These are phyloP conservation scores for Solanum hybrid DNA, from an alignment of 305 asterid genomes.

Conservation along the genomic window DNA sequence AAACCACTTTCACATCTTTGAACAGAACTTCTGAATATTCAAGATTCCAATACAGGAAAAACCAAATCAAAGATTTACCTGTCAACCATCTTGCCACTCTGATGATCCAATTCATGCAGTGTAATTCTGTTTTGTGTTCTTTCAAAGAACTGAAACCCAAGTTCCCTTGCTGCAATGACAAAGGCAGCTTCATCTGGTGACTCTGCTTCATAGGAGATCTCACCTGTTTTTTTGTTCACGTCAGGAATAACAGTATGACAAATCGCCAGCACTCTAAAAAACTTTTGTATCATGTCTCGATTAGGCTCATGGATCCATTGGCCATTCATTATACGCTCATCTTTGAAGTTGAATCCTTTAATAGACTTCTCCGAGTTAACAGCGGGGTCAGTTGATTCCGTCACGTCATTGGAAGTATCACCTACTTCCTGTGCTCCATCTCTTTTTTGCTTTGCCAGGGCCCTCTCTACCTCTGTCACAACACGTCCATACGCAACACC, in stretches of 20 bases:
- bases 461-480: slow-evolving; percentile 89
- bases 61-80: slow-evolving; percentile 39
- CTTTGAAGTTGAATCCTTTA: slow-evolving; percentile 82
- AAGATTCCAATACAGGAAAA: neutral
- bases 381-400: slow-evolving; percentile 13
- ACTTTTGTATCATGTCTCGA: slow-evolving; percentile 57
- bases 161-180: slow-evolving; percentile 89
- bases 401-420: slow-evolving; percentile 15
- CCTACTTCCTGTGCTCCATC: slow-evolving; percentile 24
- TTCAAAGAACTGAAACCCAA: slow-evolving; percentile 79
- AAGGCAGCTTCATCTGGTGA: slow-evolving; percentile 98
- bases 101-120: slow-evolving; percentile 64
- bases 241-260: slow-evolving; percentile 98
- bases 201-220: slow-evolving; percentile 85
- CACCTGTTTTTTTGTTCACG: slow-evolving; percentile 44
- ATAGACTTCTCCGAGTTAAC: slow-evolving; percentile 29
- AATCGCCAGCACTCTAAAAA: slow-evolving; percentile 74
- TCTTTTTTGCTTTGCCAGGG: slow-evolving; percentile 57
- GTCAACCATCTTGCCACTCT: slow-evolving; percentile 43
- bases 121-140: slow-evolving; percentile 77
- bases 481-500: slow-evolving; percentile 88
- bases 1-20: neutral
- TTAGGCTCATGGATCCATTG: slow-evolving; percentile 64
- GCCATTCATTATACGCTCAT: slow-evolving; percentile 80
- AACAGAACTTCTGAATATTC: neutral